phyloP scores from a whole-genome alignment of 2,329 filamentous ascomycete genomes.

The Rhynchosporium agropyri region DNA sequence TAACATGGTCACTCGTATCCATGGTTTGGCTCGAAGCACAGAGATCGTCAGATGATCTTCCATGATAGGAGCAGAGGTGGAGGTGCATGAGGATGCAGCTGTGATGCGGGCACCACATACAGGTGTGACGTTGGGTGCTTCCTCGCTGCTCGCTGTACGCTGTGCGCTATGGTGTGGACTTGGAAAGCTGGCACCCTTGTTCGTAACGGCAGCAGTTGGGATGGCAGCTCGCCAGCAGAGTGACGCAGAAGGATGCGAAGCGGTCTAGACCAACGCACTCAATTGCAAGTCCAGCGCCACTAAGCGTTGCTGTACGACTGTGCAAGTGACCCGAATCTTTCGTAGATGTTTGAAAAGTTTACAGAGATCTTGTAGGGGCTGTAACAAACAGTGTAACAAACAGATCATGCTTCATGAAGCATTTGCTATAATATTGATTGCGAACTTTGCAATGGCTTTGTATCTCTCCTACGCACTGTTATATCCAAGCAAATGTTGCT shows the following conservation, averaged over 20 bases:
- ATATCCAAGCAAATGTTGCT: too few relatives aligned
- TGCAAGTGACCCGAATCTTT: too few relatives aligned
- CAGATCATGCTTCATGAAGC: too few relatives aligned
- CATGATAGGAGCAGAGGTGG: background rate
- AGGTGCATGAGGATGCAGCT: constrained; percentile 3
- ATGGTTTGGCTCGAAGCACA: constrained; percentile 5
- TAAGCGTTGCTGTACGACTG: too few relatives aligned
- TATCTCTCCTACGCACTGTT: too few relatives aligned
- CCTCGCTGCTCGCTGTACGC: background rate
- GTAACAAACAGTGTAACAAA: too few relatives aligned
- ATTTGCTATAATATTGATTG: too few relatives aligned
- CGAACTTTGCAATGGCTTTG: too few relatives aligned
- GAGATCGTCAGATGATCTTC: constrained; percentile 9
- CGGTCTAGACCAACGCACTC: background rate
- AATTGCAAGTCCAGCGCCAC: background rate
- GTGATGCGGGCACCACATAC: background rate
- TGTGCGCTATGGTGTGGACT: background rate
- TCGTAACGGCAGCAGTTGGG: background rate
- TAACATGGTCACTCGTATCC: constrained; percentile 1
- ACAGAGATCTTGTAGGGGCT: too few relatives aligned
- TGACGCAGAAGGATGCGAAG: background rate
- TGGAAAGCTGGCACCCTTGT: background rate
- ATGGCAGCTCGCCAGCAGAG: background rate
- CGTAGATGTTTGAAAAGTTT: too few relatives aligned
- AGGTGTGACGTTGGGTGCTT: constrained; percentile 5